Conservation (phyloP, 371 early-diverging fungal genomes). For the Mortierella sp. region DNA sequence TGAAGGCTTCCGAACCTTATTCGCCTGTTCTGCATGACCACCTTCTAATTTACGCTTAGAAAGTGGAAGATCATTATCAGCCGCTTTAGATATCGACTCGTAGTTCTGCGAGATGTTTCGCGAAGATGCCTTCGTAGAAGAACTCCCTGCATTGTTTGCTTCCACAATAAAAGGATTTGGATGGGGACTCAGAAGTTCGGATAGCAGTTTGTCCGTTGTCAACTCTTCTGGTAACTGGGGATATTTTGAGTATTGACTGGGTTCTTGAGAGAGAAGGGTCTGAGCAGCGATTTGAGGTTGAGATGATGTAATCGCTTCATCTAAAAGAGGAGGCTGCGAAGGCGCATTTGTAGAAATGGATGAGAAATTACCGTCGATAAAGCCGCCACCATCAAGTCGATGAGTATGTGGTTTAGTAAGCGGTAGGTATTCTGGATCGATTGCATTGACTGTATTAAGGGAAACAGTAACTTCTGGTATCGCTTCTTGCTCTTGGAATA, state of each 20-base stretch:
- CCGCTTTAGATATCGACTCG: background rate
- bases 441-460: no score
- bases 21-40: background rate
- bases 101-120: background rate
- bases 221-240: background rate
- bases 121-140: background rate
- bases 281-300: background rate
- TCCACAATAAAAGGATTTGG: background rate
- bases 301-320: background rate
- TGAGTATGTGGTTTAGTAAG: no score
- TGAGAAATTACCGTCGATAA: no score
- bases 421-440: no score
- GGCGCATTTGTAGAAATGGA: background rate
- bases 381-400: no score
- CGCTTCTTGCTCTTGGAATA: no score
- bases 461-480: no score
- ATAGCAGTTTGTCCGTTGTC: background rate
- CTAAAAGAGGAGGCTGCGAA: background rate
- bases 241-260: background rate
- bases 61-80: background rate
- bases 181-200: background rate
- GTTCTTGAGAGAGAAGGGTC: background rate
- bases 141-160: background rate
- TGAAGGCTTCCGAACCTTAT: background rate
- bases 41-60: background rate